These are phyloP conservation scores for Dendrobium nobile DNA, from an alignment of 106 monocot genomes.

Conservation along the genomic window DNA sequence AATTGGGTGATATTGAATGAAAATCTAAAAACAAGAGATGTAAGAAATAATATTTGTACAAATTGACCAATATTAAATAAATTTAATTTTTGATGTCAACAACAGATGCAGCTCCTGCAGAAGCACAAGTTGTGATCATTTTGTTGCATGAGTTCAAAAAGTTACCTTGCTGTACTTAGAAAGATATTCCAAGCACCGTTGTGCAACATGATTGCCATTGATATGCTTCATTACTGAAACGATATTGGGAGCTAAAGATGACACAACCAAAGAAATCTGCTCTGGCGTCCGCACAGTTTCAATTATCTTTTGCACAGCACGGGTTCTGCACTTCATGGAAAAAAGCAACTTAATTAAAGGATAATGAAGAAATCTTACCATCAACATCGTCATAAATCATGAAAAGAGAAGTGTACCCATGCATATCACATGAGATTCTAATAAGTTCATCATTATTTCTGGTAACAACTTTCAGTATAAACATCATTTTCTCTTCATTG, in stretches of 20 bases:
- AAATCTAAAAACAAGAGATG: too few relatives aligned
- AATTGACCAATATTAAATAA: too few relatives aligned
- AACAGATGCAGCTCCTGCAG: too few relatives aligned
- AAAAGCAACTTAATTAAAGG: slow-evolving; percentile 3
- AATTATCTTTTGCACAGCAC: slow-evolving; percentile 59
- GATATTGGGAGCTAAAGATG: slow-evolving; percentile 32
- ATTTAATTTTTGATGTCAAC: too few relatives aligned
- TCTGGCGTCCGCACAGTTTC: slow-evolving; percentile 24
- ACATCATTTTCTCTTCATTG: slow-evolving; percentile 34
- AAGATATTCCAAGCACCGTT: slow-evolving; percentile 50
- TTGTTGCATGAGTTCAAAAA: neutral
- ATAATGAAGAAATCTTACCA: neutral
- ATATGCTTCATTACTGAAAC: slow-evolving; percentile 42
- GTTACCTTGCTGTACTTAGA: slow-evolving; percentile 37
- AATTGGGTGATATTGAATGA: too few relatives aligned
- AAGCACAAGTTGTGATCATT: neutral
- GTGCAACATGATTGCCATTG: slow-evolving; percentile 68
- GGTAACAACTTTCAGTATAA: slow-evolving; percentile 37
- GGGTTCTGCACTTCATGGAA: slow-evolving; percentile 25
- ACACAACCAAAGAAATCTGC: slow-evolving; percentile 34
- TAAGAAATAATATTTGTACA: too few relatives aligned
- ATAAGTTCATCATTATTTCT: slow-evolving; percentile 21
- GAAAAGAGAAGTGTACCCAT: slow-evolving; percentile 37
- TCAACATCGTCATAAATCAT: neutral
- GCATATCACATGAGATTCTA: slow-evolving; percentile 48